phyloP scores from a whole-genome alignment of 768 basidiomycete species.

The Termitomyces sp. region DNA sequence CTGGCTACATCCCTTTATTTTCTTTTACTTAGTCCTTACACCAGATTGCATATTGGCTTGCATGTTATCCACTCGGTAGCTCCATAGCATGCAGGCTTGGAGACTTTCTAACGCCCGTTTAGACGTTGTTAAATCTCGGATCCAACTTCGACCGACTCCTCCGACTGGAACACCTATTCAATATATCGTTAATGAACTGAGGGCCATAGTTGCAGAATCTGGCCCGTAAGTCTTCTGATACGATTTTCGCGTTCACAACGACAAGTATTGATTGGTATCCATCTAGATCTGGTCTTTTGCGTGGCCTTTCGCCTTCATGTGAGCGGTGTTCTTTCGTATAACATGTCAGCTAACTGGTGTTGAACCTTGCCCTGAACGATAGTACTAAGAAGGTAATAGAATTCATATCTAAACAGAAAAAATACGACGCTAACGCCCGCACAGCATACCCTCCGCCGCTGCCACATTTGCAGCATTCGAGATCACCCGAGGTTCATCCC shows the following conservation, averaged over 20 bases:
- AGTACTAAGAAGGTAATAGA: slow-evolving; percentile 59
- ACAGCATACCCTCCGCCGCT: slow-evolving; percentile 85
- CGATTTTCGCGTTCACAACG: neutral
- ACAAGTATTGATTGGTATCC: neutral
- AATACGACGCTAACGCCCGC: slow-evolving; percentile 1
- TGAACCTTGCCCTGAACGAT: neutral
- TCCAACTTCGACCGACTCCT: slow-evolving; percentile 74
- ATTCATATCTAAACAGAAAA: neutral
- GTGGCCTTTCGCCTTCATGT: slow-evolving; percentile 75
- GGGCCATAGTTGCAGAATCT: slow-evolving; percentile 58
- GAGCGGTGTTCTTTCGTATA: slow-evolving; percentile 21
- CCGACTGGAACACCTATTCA: slow-evolving; percentile 67
- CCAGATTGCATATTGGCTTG: slow-evolving; percentile 90
- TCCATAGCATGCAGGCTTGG: neutral
- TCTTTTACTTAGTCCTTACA: neutral
- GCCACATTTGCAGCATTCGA: slow-evolving; percentile 91
- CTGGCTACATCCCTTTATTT: neutral
- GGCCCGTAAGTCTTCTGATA: slow-evolving; percentile 53
- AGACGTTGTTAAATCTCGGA: slow-evolving; percentile 91
- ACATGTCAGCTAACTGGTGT: neutral
- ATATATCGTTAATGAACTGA: slow-evolving; percentile 75
- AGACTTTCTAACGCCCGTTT: neutral
- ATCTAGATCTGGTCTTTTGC: slow-evolving; percentile 57
- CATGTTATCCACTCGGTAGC: slow-evolving; percentile 83
- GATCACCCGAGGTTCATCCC: slow-evolving; percentile 58